Evolutionary conservation across 305 asterid species (phyloP).

Genomic region (Petunia hybrid): DNA sequence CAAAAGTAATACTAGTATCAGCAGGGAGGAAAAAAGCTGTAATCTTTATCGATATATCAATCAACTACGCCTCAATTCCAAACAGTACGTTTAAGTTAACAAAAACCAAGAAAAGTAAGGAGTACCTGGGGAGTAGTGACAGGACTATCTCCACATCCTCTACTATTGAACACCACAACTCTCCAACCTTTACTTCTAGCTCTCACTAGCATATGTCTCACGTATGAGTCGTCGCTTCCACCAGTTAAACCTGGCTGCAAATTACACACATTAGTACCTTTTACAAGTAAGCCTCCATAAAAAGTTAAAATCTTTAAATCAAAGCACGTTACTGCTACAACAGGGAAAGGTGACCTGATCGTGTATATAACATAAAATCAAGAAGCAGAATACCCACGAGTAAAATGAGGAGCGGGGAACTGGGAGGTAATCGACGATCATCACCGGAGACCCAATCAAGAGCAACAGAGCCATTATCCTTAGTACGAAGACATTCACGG

Average conservation of each 20-base stretch:
- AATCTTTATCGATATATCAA: neutral
- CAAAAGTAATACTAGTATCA: neutral
- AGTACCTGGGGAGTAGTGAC: slow-evolving; percentile 93
- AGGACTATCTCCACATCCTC: slow-evolving; percentile 94
- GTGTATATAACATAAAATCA: too few species aligned
- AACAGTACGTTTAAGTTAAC: neutral
- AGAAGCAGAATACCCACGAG: slow-evolving; percentile 56
- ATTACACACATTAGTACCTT: slow-evolving; percentile 33
- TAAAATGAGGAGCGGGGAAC: slow-evolving; percentile 81
- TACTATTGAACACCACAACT: slow-evolving; percentile 85
- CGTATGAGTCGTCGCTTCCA: slow-evolving; percentile 82
- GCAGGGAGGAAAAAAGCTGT: neutral
- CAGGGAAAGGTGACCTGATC: too few species aligned
- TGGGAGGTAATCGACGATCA: slow-evolving; percentile 54
- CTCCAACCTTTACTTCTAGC: slow-evolving; percentile 89
- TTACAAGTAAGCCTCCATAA: too few species aligned
- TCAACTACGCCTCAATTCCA: neutral
- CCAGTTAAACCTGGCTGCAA: slow-evolving; percentile 99
- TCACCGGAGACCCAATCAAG: slow-evolving; percentile 91
- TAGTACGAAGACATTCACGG: slow-evolving; percentile 87
- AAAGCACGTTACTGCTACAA: too few species aligned
- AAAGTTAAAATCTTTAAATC: too few species aligned
- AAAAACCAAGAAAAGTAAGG: slow-evolving; percentile 25
- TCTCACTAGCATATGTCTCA: slow-evolving; percentile 85
- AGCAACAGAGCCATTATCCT: slow-evolving; percentile 76